Percentiles rank a stretch among this genome's conserved stretches.
Evolutionary conservation across 2,329 filamentous ascomycete genomes (phyloP).

Genomic region (Colletotrichum liaoningense): DNA sequence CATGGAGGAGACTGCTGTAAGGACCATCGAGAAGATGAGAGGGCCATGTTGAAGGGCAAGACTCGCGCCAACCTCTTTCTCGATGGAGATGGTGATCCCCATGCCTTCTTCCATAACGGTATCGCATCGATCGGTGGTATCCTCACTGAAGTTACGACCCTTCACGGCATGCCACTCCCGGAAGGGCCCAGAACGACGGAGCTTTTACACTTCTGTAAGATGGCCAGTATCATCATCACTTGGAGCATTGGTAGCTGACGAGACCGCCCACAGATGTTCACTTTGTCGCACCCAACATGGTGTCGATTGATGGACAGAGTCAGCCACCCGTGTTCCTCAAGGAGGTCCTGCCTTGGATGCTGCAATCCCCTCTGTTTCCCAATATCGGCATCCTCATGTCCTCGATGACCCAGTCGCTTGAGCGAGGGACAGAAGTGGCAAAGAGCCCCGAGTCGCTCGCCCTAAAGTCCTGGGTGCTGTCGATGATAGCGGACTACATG

Average conservation of each 20-base stretch:
- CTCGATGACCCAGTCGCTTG: slow-evolving; percentile 42
- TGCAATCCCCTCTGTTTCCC: slow-evolving; percentile 45
- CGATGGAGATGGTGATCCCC: slow-evolving; percentile 38
- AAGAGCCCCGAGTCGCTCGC: slow-evolving; percentile 42
- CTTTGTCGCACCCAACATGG: slow-evolving; percentile 44
- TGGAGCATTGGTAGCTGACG: slow-evolving; percentile 4
- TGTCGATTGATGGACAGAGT: slow-evolving; percentile 44
- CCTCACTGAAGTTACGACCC: slow-evolving; percentile 47
- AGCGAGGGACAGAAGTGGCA: slow-evolving; percentile 35
- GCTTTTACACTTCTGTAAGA: slow-evolving; percentile 43
- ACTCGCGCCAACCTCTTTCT: slow-evolving; percentile 31
- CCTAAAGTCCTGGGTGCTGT: slow-evolving; percentile 41
- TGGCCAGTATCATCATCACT: background rate
- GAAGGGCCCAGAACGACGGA: slow-evolving; percentile 39
- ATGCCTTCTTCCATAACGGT: slow-evolving; percentile 36
- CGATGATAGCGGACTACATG: slow-evolving; percentile 42
- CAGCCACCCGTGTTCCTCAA: slow-evolving; percentile 39
- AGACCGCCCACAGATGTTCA: slow-evolving; percentile 36
- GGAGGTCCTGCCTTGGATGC: slow-evolving; percentile 44
- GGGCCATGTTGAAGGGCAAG: background rate
- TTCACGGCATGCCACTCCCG: slow-evolving; percentile 47
- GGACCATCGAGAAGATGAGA: background rate
- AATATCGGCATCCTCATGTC: slow-evolving; percentile 45
- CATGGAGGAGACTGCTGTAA: background rate
- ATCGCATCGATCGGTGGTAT: slow-evolving; percentile 37